Base-by-base conservation (phyloP, 1,284 basidiomycete genomes). In the Heimioporus retisporus region DNA sequence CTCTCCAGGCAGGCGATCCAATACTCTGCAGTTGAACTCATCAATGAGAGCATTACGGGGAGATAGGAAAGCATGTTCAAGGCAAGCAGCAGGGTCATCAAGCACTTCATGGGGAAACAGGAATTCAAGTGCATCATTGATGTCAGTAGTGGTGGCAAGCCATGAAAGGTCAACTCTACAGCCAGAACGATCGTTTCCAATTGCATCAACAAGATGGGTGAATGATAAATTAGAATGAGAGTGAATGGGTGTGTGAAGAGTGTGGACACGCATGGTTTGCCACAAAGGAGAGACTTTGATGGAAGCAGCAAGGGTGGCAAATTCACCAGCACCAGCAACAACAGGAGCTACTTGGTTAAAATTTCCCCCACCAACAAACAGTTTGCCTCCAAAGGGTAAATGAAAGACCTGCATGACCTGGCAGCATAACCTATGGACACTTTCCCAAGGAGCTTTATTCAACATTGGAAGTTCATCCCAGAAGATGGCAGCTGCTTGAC, bases 381-480 rank as follows among this genome's bases (percentile, higher is more conserved):
- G 28, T 3, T 28, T 28, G 28, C 28, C 28, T 28, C 28, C 28
- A 28, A 28, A 28, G 5, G 28, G 28, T 28, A 28, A 28, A 28
- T 28, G 28, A 28, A 28, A 28, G 28, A 28, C 5, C 28, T 28
- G 18, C 19, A 21, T 55, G 19, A 55, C 6, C 1, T 5, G 3
- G 31, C 59, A 60, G n/a, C 28, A 60, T 14, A 60, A 60, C 7
- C 18, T 4, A 40, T 60, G 31, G 11, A 60, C 35, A 16, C 28
- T 40, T 40, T 60, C 48, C 11, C 31, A 60, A 4, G 28, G 4
- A 2, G 35, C 59, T 15, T 40, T 51, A 14, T 53, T 60, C 2
- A 48, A 46, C 46, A 51, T 60, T 31, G 48, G 59, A 6, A 51
- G 48, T 60, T 60, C 28, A 13, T 59, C 31, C 58, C 46, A 59